Percentiles rank a stretch among this genome's conserved stretches.
phyloP scores from a whole-genome alignment of 2,329 filamentous ascomycete genomes.

The Dichotomopilus funicola region DNA sequence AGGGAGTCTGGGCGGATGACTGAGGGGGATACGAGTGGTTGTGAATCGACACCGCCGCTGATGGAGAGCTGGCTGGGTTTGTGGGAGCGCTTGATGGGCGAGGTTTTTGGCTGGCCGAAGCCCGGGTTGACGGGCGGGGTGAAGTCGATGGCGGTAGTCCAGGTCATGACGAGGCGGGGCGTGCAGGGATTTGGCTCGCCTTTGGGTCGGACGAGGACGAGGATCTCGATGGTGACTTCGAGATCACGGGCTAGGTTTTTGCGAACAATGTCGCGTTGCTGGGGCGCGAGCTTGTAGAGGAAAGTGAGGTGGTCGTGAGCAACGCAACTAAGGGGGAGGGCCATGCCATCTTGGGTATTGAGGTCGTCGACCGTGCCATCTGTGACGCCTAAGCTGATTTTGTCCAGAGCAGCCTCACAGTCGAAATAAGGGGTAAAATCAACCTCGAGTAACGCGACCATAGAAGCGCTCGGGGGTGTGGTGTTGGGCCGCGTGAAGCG shows the following conservation, averaged over 20 bases:
- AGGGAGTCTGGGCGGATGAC: slow-evolving; percentile 54
- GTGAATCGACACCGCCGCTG: slow-evolving; percentile 44
- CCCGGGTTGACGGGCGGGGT: slow-evolving; percentile 57
- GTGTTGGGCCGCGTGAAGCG: slow-evolving; percentile 61
- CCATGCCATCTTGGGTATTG: slow-evolving; percentile 42
- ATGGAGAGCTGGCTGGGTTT: slow-evolving; percentile 60
- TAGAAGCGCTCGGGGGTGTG: slow-evolving; percentile 49
- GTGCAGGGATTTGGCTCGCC: slow-evolving; percentile 47
- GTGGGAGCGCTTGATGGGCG: slow-evolving; percentile 55
- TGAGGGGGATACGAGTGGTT: slow-evolving; percentile 52
- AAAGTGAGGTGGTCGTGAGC: slow-evolving; percentile 71
- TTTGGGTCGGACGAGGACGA: slow-evolving; percentile 41
- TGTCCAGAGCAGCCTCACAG: slow-evolving; percentile 57
- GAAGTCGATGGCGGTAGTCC: slow-evolving; percentile 65
- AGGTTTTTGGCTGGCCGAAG: slow-evolving; percentile 46
- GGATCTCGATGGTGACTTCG: slow-evolving; percentile 54
- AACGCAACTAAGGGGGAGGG: slow-evolving; percentile 55
- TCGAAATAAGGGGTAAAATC: slow-evolving; percentile 67
- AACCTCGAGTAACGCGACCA: slow-evolving; percentile 66
- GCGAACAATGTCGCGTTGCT: slow-evolving; percentile 38
- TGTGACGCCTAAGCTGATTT: slow-evolving; percentile 50
- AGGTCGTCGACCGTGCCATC: slow-evolving; percentile 55
- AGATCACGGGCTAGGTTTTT: slow-evolving; percentile 47
- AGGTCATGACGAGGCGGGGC: slow-evolving; percentile 57
- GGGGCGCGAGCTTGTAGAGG: slow-evolving; percentile 59